Percentiles rank a stretch among this genome's conserved stretches.
Conservation (phyloP, 2,329 filamentous ascomycete genomes). For the Penicillium frequentans region DNA sequence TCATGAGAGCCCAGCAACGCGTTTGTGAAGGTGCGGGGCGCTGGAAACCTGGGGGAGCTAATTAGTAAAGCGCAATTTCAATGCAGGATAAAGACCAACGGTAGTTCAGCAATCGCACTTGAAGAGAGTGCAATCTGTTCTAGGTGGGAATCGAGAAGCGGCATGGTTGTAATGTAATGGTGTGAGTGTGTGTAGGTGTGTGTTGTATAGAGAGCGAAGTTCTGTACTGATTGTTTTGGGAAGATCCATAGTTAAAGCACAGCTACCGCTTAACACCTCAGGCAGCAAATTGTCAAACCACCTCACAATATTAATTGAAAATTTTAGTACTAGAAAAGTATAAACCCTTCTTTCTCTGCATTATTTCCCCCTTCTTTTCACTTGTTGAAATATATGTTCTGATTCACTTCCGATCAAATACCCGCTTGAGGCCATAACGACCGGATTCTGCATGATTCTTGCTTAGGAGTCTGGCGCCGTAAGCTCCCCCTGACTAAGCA, state of each 20-base stretch:
- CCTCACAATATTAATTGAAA: background rate
- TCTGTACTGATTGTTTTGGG: background rate
- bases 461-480: constrained; percentile 18
- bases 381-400: background rate
- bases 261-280: constrained; percentile 11
- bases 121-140: constrained; percentile 78
- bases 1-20: constrained; percentile 84
- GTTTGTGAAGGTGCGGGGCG: constrained; percentile 93
- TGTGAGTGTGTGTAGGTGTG: background rate
- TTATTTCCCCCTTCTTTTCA: background rate
- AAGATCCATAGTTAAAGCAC: background rate
- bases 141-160: constrained; percentile 67
- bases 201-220: background rate
- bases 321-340: background rate
- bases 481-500: constrained; percentile 38
- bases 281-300: constrained; percentile 6
- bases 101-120: constrained; percentile 71
- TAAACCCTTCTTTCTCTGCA: background rate
- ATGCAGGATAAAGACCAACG: constrained; percentile 51
- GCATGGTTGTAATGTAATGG: constrained; percentile 53
- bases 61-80: background rate
- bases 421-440: background rate
- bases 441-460: constrained; percentile 1
- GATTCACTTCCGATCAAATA: no score
- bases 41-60: constrained; percentile 66